Conservation (phyloP, 2,329 filamentous ascomycete species). For the Endoconidiophora laricicola region DNA sequence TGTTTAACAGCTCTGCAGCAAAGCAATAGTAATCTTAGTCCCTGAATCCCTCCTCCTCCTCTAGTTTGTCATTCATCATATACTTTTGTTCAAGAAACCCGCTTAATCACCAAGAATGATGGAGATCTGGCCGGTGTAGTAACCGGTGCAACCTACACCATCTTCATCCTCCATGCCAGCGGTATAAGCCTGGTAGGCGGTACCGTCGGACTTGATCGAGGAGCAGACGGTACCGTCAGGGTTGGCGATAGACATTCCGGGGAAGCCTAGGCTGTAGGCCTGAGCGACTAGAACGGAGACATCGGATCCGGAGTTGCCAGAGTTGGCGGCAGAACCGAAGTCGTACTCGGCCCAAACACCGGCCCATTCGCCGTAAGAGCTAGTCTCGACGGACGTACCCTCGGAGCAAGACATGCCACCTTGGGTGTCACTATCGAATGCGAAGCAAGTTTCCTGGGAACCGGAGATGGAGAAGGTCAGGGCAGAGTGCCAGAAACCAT, state of each 20-base stretch:
- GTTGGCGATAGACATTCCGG: constrained; percentile 24
- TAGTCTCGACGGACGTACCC: constrained; percentile 20
- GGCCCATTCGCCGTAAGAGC: constrained; percentile 25
- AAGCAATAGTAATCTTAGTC: background rate
- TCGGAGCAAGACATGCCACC: constrained; percentile 29
- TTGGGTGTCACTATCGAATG: constrained; percentile 30
- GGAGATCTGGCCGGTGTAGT: constrained; percentile 17
- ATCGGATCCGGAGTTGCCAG: constrained; percentile 33
- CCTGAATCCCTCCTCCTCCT: background rate
- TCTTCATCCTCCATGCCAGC: constrained; percentile 22
- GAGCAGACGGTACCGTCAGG: constrained; percentile 26
- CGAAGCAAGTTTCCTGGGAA: constrained; percentile 25
- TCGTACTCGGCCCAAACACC: constrained; percentile 35
- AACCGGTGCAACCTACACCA: constrained; percentile 26
- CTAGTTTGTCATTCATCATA: constrained; percentile 1
- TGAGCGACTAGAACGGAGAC: constrained; percentile 32
- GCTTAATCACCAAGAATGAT: constrained; percentile 18
- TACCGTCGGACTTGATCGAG: constrained; percentile 22
- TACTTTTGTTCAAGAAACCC: background rate
- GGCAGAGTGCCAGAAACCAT: constrained; percentile 32
- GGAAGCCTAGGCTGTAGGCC: constrained; percentile 16
- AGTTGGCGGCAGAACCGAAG: constrained; percentile 28
- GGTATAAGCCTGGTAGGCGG: constrained; percentile 24
- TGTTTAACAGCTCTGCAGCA: constrained; percentile 3
- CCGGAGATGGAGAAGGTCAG: constrained; percentile 26